phyloP scores from a whole-genome alignment of 129 eudicot species.

The Deinandra increscens region DNA sequence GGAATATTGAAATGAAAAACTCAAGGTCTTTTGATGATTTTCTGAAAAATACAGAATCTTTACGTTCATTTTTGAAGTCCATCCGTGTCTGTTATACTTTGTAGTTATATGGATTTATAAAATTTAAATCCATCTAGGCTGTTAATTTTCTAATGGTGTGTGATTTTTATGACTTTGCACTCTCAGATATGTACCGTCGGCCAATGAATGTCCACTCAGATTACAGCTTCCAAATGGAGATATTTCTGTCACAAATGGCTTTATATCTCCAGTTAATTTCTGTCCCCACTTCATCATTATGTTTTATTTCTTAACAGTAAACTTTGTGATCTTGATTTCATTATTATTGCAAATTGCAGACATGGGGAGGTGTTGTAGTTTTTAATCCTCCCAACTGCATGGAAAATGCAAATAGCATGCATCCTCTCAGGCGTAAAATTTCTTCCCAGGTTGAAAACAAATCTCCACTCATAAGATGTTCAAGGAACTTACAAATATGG shows the following conservation, averaged over 20 bases:
- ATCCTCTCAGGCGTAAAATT: slow-evolving; percentile 45
- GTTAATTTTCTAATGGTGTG: slow-evolving; percentile 21
- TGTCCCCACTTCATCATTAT: slow-evolving; percentile 14
- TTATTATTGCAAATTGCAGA: slow-evolving; percentile 47
- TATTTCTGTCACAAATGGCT: slow-evolving; percentile 74
- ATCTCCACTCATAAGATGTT: neutral
- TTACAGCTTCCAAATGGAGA: slow-evolving; percentile 91
- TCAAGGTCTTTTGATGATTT: slow-evolving; percentile 16
- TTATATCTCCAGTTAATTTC: slow-evolving; percentile 81
- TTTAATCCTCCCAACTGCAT: slow-evolving; percentile 79
- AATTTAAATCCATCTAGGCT: neutral
- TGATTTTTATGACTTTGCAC: slow-evolving; percentile 19
- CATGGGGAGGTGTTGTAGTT: slow-evolving; percentile 98
- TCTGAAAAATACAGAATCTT: neutral
- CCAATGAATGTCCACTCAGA: slow-evolving; percentile 83
- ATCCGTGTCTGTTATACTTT: slow-evolving; percentile 13
- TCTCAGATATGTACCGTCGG: slow-evolving; percentile 87
- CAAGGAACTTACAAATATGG: slow-evolving; percentile 8
- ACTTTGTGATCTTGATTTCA: slow-evolving; percentile 17
- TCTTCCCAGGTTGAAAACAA: slow-evolving; percentile 59
- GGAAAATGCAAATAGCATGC: slow-evolving; percentile 32
- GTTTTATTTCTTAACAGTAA: slow-evolving; percentile 5
- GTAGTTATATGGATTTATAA: slow-evolving; percentile 4
- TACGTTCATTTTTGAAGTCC: neutral
- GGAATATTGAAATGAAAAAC: neutral